Base-by-base conservation (phyloP, 2,329 filamentous ascomycete species). In the Phyllosticta paracitricarpa region DNA sequence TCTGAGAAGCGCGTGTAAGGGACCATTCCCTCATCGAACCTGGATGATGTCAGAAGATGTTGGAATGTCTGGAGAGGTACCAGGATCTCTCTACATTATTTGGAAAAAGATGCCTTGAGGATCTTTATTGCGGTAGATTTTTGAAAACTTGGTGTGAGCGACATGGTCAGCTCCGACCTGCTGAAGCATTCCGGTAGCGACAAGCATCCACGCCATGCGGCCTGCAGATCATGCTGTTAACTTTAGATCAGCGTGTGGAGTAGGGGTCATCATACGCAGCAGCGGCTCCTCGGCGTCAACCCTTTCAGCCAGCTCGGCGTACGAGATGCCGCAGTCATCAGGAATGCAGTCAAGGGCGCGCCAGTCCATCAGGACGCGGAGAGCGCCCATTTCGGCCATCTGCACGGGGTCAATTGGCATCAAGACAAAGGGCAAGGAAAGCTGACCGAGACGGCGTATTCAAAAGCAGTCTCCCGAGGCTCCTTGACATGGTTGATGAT, bases 401-500 rank as follows among this genome's bases (percentile, higher is more conserved):
- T 62, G 9, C n/a, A 2, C 4, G 7, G 35, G 14, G 14, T 56
- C 54, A 28, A 14, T 22, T n/a, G n/a, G 4, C 17, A 28, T 4
- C 25, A 35, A 17, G 17, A 56, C 12, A 56, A 22, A 3, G 4
- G 10, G 2, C 25, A 17, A 17, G 26, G 28, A 25, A 12, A 28
- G 25, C 17, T 48, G 40, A 48, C 40, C 14, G 40, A 48, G 40
- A 48, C 40, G 40, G 40, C 52, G 54, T 61, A 57, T 25, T 61
- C 59, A n/a, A 57, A 61, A 10, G 59, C 55, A 6, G 30, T 54
- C 33, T 62, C 60, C 2, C n/a, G 30, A 10, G 60, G 60, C 19
- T 62, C 60, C 25, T 55, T 54, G 24, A 55, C 60, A 30, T 62
- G 55, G n/a, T 58, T 33, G 55, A 55, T 55, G 52, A 62, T 58